Percentiles rank a stretch among this genome's conserved stretches.
These are phyloP conservation scores for Marasmius sp. DNA, from an alignment of 1,284 basidiomycete genomes.

Conservation along the genomic window DNA sequence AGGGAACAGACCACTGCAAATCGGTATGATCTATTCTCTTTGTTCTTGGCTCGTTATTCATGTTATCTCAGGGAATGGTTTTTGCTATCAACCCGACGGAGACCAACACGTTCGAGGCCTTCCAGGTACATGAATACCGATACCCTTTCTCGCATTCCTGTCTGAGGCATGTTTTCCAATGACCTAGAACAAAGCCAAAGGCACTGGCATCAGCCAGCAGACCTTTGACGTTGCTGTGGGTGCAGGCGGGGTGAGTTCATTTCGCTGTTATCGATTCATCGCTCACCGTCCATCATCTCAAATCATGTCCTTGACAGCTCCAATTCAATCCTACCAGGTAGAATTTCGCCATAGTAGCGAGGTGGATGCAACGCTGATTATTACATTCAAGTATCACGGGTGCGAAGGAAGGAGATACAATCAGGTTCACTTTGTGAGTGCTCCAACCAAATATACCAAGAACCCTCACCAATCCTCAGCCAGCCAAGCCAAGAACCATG, in stretches of 20 bases:
- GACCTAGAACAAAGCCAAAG: slow-evolving; percentile 27
- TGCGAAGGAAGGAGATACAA: slow-evolving; percentile 45
- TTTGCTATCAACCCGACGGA: slow-evolving; percentile 50
- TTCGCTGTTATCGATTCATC: slow-evolving; percentile 33
- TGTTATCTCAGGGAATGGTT: slow-evolving; percentile 48
- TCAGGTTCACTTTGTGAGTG: slow-evolving; percentile 53
- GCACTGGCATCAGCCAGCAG: slow-evolving; percentile 12
- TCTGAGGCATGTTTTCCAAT: slow-evolving; percentile 18
- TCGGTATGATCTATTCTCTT: background rate
- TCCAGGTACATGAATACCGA: slow-evolving; percentile 32
- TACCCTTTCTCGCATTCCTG: background rate
- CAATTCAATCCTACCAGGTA: background rate
- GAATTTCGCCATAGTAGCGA: background rate
- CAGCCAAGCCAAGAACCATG: slow-evolving; percentile 40
- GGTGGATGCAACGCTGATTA: background rate
- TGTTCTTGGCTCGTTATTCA: background rate
- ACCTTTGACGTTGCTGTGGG: slow-evolving; percentile 45
- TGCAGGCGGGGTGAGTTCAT: slow-evolving; percentile 30
- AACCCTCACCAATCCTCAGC: background rate
- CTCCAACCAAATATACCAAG: background rate
- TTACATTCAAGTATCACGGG: background rate
- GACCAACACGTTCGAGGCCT: slow-evolving; percentile 41
- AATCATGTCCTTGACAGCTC: background rate
- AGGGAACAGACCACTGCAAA: background rate
- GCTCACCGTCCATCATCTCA: background rate